Base-by-base conservation (phyloP, 2,329 filamentous ascomycete genomes). In the Aspergillus felis region DNA sequence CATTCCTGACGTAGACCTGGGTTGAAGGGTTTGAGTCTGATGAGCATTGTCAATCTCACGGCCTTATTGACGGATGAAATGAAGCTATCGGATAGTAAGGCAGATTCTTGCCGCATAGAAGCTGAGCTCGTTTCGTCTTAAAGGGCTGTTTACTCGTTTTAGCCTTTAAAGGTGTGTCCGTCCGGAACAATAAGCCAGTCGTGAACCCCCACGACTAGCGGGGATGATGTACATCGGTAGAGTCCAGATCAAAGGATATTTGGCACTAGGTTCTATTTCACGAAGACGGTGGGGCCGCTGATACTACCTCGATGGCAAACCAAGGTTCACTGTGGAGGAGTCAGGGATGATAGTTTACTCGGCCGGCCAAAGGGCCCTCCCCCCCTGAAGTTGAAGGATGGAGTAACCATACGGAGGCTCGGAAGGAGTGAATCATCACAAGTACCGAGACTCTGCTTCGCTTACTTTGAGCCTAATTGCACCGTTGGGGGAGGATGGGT, bases 401-500 rank as follows among this genome's bases (percentile, higher is more conserved):
- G 44, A 47, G 44, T 47, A 47, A 47, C 44, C 44, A 47, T 47
- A 47, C 44, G 12, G 44, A 47, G 22, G 44, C 44, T 47, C 44
- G 44, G 44, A 47, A 47, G 12, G 42, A 24, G 22, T 25, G 22
- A 25, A 22, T 12, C 3, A 47, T 12, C 44, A 7, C 20, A 27
- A 55, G 51, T 64, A 59, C 50, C 55, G 55, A 56, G 22, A 57
- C 48, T 42, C 27, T 51, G 59, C 46, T 55, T 50, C 48, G 51
- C 50, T 24, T 55, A 59, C 44, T 57, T 50, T 48, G 46, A 56
- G 59, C 50, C 41, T 51, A 56, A 64, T 57, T 54, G 46, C 54
- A 54, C 59, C 54, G 59, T 59, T 50, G 24, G 51, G 51, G 60
- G 51, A 56, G 12, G 24, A 47, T 53, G 57, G 57, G 42, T 61